phyloP scores from a whole-genome alignment of 208 protist genomes.

The Novymonas esmeraldas region DNA sequence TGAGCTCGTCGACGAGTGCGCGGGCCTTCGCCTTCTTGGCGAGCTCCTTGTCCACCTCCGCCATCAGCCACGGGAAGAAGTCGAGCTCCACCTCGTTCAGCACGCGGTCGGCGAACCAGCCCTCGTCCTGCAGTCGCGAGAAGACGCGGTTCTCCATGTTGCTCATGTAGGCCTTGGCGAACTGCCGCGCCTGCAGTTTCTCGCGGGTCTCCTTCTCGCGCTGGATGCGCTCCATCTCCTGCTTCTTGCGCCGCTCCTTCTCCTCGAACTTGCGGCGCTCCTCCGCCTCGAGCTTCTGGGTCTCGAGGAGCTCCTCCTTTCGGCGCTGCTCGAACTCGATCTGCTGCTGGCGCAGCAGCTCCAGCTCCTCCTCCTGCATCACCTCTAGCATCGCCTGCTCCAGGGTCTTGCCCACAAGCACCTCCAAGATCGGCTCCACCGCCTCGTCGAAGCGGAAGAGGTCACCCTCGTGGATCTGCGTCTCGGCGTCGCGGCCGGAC shows the following conservation, averaged over 20 bases:
- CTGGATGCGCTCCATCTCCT: slow-evolving; percentile 93
- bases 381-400: slow-evolving; percentile 98
- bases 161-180: slow-evolving; percentile 93
- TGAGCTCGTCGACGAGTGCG: slow-evolving; percentile 82
- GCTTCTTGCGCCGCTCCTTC: slow-evolving; percentile 94
- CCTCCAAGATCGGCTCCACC: slow-evolving; percentile 96
- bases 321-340: slow-evolving; percentile 95
- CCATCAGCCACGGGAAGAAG: slow-evolving; percentile 95
- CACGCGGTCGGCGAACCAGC: slow-evolving; percentile 96
- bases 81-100: slow-evolving; percentile 94
- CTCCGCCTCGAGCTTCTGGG: slow-evolving; percentile 94
- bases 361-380: slow-evolving; percentile 98
- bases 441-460: slow-evolving; percentile 98
- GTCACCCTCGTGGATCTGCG: slow-evolving; percentile 96
- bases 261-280: slow-evolving; percentile 96
- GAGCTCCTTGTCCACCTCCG: slow-evolving; percentile 79
- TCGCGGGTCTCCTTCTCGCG: slow-evolving; percentile 89
- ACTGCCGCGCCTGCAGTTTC: slow-evolving; percentile 94
- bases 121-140: slow-evolving; percentile 89
- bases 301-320: slow-evolving; percentile 96
- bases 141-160: slow-evolving; percentile 94
- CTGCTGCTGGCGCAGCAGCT: slow-evolving; percentile 93
- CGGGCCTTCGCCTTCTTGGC: slow-evolving; percentile 85
- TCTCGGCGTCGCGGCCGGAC: slow-evolving; percentile 94
- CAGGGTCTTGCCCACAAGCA: slow-evolving; percentile 97